Percentiles rank a stretch among this genome's conserved stretches.
These are phyloP conservation scores for Hymenoscyphus scutula DNA, from an alignment of 2,329 filamentous ascomycete genomes.

Conservation along the genomic window DNA sequence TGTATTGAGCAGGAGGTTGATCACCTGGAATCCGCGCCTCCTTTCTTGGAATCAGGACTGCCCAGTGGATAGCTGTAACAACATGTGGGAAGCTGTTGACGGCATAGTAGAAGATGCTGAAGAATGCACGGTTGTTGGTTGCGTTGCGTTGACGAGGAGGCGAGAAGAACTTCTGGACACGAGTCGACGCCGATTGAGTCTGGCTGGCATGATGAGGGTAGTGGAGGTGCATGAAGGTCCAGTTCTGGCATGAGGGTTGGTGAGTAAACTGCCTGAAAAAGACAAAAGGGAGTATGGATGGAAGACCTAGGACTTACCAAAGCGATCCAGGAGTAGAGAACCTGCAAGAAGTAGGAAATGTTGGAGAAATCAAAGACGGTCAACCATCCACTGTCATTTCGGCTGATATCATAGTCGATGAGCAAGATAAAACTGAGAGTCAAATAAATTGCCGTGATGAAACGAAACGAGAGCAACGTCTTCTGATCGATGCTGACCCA, in stretches of 20 bases:
- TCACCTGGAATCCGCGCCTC: slow-evolving; percentile 26
- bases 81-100: slow-evolving; percentile 33
- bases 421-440: slow-evolving; percentile 25
- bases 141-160: slow-evolving; percentile 27
- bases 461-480: slow-evolving; percentile 29
- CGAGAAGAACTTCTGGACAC: slow-evolving; percentile 27
- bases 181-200: slow-evolving; percentile 14
- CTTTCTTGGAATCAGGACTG: slow-evolving; percentile 30
- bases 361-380: slow-evolving; percentile 34
- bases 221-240: slow-evolving; percentile 37
- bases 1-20: neutral
- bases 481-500: slow-evolving; percentile 34
- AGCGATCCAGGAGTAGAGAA: slow-evolving; percentile 33
- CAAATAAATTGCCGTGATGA: slow-evolving; percentile 29
- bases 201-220: slow-evolving; percentile 31
- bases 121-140: slow-evolving; percentile 30
- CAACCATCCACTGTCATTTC: slow-evolving; percentile 23
- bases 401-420: slow-evolving; percentile 30
- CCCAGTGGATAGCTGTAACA: slow-evolving; percentile 34
- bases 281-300: neutral
- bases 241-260: slow-evolving; percentile 27
- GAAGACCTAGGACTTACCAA: slow-evolving; percentile 31
- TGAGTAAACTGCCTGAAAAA: neutral
- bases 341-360: slow-evolving; percentile 32
- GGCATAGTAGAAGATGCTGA: slow-evolving; percentile 37